Evolutionary conservation across 192 early-diverging fungal species (phyloP).

Genomic region (Coemansia sp.): DNA sequence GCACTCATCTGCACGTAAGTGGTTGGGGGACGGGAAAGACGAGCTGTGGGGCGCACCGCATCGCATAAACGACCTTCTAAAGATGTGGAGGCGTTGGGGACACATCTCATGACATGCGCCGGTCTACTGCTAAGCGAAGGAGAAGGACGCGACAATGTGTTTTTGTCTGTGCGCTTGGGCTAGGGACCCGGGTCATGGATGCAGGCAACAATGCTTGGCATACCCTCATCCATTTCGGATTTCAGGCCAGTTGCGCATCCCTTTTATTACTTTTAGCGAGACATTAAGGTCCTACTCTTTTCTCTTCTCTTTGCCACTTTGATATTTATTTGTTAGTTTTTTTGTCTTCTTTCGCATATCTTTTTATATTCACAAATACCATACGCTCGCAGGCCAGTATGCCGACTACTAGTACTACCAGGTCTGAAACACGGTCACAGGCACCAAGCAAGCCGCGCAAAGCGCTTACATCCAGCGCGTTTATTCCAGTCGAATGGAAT

Average conservation of each 20-base stretch:
- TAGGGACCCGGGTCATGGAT: neutral
- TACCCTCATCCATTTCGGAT: neutral
- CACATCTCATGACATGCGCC: neutral
- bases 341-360: neutral
- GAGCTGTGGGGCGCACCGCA: neutral
- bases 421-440: slow-evolving; percentile 1
- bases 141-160: neutral
- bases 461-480: slow-evolving; percentile 42
- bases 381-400: neutral
- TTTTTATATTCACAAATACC: neutral
- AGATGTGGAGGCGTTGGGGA: slow-evolving; percentile 12
- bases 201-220: neutral
- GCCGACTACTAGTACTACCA: neutral
- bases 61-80: neutral
- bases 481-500: slow-evolving; percentile 39
- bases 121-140: slow-evolving; percentile 4
- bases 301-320: neutral
- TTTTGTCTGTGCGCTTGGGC: slow-evolving; percentile 1
- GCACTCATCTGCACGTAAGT: neutral
- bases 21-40: neutral
- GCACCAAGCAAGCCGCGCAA: slow-evolving; percentile 13
- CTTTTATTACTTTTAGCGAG: neutral
- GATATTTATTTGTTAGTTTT: neutral
- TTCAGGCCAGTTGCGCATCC: neutral
- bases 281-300: neutral